Conservation (phyloP, 1,139 yeast genomes). For the Pichia sp. region DNA sequence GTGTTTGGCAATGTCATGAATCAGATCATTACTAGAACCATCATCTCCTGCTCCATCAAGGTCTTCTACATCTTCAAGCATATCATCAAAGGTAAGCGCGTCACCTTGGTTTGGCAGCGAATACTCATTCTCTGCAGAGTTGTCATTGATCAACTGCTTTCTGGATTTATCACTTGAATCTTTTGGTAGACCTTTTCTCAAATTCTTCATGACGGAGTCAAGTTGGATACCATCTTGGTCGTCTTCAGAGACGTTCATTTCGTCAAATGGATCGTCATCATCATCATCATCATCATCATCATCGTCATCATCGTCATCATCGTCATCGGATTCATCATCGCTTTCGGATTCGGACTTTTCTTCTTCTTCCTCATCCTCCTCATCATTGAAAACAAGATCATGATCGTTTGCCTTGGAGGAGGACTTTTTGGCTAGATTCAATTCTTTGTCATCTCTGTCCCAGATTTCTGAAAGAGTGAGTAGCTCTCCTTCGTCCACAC, state of each 20-base stretch:
- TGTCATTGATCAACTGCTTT: constrained; percentile 46
- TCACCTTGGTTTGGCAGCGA: constrained; percentile 57
- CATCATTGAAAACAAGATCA: constrained; percentile 33
- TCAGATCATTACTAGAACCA: constrained; percentile 21
- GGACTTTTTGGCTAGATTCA: neutral
- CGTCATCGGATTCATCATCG: neutral
- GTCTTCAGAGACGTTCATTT: constrained; percentile 23
- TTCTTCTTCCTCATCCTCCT: no score
- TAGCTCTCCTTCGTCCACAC: constrained; percentile 68
- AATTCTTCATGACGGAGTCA: constrained; percentile 28
- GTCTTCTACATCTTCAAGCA: constrained; percentile 59
- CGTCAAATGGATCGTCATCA: constrained; percentile 30
- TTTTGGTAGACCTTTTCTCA: constrained; percentile 32
- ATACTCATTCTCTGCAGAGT: constrained; percentile 66
- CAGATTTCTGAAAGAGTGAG: constrained; percentile 80
- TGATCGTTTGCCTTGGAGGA: constrained; percentile 23
- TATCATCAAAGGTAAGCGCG: constrained; percentile 65
- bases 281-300: constrained; percentile 24
- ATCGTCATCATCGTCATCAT: constrained; percentile 31
- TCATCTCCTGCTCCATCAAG: constrained; percentile 42
- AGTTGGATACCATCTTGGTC: constrained; percentile 26
- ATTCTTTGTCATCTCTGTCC: constrained; percentile 71
- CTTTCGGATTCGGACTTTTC: no score
- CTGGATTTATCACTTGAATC: constrained; percentile 33
- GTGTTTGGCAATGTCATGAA: constrained; percentile 15